These are phyloP conservation scores for Setomelanomma holmii DNA, from an alignment of 2,329 filamentous ascomycete genomes.

Conservation along the genomic window DNA sequence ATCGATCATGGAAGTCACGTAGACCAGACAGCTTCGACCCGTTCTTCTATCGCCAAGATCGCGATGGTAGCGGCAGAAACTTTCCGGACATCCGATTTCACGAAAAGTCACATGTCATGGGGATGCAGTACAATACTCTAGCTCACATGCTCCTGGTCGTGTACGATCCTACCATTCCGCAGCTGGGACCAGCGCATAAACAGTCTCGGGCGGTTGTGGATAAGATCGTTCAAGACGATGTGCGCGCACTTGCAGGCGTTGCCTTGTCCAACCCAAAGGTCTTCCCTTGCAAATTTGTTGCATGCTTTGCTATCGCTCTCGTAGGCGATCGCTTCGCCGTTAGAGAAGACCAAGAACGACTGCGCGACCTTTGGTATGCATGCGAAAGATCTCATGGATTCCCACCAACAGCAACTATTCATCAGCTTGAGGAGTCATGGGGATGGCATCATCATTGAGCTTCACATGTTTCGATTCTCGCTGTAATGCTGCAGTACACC, in stretches of 20 bases:
- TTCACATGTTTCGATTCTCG: no score
- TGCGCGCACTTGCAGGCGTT: slow-evolving; percentile 45
- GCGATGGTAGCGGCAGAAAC: slow-evolving; percentile 40
- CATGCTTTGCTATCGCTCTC: slow-evolving; percentile 46
- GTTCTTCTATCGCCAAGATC: slow-evolving; percentile 41
- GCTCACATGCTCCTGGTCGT: slow-evolving; percentile 46
- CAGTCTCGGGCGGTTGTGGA: slow-evolving; percentile 41
- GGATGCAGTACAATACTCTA: slow-evolving; percentile 44
- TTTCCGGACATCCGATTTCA: slow-evolving; percentile 47
- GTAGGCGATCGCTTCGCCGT: slow-evolving; percentile 44
- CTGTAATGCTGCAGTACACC: no score
- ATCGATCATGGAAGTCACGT: slow-evolving; percentile 40
- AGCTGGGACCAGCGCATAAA: slow-evolving; percentile 43
- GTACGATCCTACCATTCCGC: slow-evolving; percentile 46
- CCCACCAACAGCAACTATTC: slow-evolving; percentile 40
- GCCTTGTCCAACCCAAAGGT: slow-evolving; percentile 43
- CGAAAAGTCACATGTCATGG: slow-evolving; percentile 44
- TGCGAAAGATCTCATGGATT: slow-evolving; percentile 44
- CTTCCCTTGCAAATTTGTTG: slow-evolving; percentile 46
- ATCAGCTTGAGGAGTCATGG: slow-evolving; percentile 47
- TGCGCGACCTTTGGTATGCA: slow-evolving; percentile 39
- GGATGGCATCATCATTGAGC: slow-evolving; percentile 41
- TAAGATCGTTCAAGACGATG: slow-evolving; percentile 42
- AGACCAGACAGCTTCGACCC: slow-evolving; percentile 46
- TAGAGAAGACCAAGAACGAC: slow-evolving; percentile 39